Evolutionary conservation across 1,284 basidiomycete genomes (phyloP), one percentile per base, ranked within the genome.

Genomic region (Ganoderma resinaceum): DNA sequence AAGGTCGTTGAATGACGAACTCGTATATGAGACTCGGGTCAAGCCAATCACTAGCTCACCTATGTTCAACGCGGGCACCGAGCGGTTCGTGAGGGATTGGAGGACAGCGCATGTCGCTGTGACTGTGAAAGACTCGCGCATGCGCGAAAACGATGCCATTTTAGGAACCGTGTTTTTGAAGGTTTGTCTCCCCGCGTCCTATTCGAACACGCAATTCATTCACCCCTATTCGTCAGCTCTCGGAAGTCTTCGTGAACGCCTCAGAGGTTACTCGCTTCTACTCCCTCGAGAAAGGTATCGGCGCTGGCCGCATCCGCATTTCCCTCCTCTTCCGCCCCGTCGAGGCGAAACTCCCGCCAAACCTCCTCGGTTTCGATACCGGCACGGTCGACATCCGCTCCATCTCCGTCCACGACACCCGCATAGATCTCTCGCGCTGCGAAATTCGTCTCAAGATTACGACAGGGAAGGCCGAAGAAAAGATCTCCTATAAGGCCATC

Each of bases 11-110:
- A 90, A 91, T 75, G 89, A 91, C 75, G 86, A 89, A 71, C 80
- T 89, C 80, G 86, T 75, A 46, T 78, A 75, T 58, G 74, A 78
- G 62, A 83, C 80, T 0, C 79, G 83, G 0, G 81, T 81, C 29
- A 85, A 84, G 74, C 80, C 82, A 23, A 88, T 88, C 77, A 85
- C 86, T 0, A 86, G 86, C 66, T 88, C 88, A 76, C 89, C 89
- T 0, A 91, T 89, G 82, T 90, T 88, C 78, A 86, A 89, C 72
- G 89, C 90, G 1, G 87, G 88, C 0, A 87, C 87, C 20, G 90
- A 92, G 77, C 76, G 85, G 8, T 91, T 91, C 75, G 79, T 91
- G 20, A 82, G 88, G 53, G 88, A 93, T 76, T 91, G 86, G 84
- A 79, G 83, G 64, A 82, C 86, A 57, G 82, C 88, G n/a, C 84